Evolutionary conservation across 768 basidiomycete genomes (phyloP), one percentile per base, ranked within the genome.

Genomic region (Mycena kentingensis): DNA sequence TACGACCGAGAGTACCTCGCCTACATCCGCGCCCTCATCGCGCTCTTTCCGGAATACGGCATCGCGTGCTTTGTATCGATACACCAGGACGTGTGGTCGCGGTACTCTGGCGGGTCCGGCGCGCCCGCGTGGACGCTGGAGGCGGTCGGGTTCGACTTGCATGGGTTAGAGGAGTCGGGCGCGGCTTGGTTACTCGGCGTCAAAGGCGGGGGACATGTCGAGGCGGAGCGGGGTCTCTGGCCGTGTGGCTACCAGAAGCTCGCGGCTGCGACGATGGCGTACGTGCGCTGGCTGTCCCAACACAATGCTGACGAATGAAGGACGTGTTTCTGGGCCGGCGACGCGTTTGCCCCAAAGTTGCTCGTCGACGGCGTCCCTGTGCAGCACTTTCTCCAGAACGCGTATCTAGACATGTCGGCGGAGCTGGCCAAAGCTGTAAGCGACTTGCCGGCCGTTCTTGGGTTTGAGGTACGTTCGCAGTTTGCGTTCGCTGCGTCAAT

Each of bases 61-160:
- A 66, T 93, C 27, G 73, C 77, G 3, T 87, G 87, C 2, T 91
- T 90, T 60, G 79, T 95, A 16, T 84, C 84, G 10, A 65, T 96
- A 50, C 96, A 98, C 65, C 96, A 96, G 67, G 93, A 98, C 65
- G 93, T 98, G 27, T 98, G 93, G 90, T 96, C 93, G 0, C 84
- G 96, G 4, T 95, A 94, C 62, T 84, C 85, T 3, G 96, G 96
- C 7, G 96, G 96, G 37, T 96, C 93, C 1, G 96, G 97, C 2
- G 95, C 96, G 0, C 97, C 97, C 1, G 93, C 90, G 3, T 99
- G 97, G 96, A 97, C 94, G 1, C 74, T 98, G 1, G 87, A 92
- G 54, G 69, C 80, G 10, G 87, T 85, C 7, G 97, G 96, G 0
- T 93, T 98, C 57, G 90, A 96, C 64, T 71, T 97, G 2, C 72